Base-by-base conservation (phyloP, 2,329 filamentous ascomycete species). In the Penicillium sp. region DNA sequence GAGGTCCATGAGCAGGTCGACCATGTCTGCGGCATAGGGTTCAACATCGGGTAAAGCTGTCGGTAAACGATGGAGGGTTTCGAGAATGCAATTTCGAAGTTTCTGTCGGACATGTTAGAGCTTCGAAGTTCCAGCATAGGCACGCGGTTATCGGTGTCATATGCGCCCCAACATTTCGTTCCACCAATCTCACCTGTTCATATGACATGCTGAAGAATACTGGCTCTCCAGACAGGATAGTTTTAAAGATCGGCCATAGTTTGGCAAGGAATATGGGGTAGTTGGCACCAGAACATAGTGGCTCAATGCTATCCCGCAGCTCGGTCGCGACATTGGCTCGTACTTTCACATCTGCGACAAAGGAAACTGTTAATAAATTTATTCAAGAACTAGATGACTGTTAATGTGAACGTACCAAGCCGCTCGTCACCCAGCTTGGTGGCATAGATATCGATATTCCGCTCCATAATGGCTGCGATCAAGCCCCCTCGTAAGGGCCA, bases 61-160 rank as follows among this genome's bases (percentile, higher is more conserved):
- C 66, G 75, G 92, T 82, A 99, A 77, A 62, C 95, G 87, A 75
- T 98, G 92, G 29, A 99, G 82, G 65, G 97, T 96, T 76, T 99
- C 96, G 65, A 99, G 88, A 48, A 96, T 85, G 73, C 90, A 96
- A 73, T 95, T 95, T 62, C 95, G 91, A 63, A 99, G 81, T 85
- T 92, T 96, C 87, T 91, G 68, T 16, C 46, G 21, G 4, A 14
- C 13, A 29, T 65, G 53, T 57, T 21, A 53, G 49, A 29, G 35
- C 49, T 47, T 35, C 57, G 55, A 29, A 24, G 16, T 29, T 19
- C 9, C 2, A 5, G 11, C 16, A 9, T 24, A 50, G 13, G 48
- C 13, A 26, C 48, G 35, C 22, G 13, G 39, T 31, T 37, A 22
- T 43, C 13, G n/a, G 14, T 3, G 10, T 14, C 37, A 21, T 43